Evolutionary conservation across 495 filamentous ascomycete genomes (phyloP), one percentile per base, ranked within the genome.

Genomic region (Xylaria cubensis): DNA sequence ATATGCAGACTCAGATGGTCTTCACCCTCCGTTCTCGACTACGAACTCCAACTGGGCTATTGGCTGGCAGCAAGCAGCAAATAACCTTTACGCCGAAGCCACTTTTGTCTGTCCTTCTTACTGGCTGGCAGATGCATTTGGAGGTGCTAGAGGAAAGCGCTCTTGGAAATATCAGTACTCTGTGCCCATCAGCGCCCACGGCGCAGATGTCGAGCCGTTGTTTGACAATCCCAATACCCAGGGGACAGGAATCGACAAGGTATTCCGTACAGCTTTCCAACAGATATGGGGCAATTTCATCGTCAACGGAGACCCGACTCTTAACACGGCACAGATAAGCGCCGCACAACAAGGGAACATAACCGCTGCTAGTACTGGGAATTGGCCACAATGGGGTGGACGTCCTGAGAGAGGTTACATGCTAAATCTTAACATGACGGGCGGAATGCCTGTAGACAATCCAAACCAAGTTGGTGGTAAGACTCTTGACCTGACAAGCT

Each of bases 111-210:
- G 90, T 70, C 86, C 89, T 1, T 84, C 87, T 3, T 88, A 90
- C 74, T 91, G 88, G 89, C 79, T 92, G 29, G 87, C 87, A 17
- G 84, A 87, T 55, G 90, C 87, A 1, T 90, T 73, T 39, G 84
- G 80, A 10, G 69, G 72, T 24, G 77, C 79, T 24, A 61, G 50
- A 36, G 58, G 36, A 2, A 73, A 70, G 4, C 71, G 71, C 9
- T 72, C 74, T 26, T 92, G 85, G 84, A 87, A 88, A 42, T 91
- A 90, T 73, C 87, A 92, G 73, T 90, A 87, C 78, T 88, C 85
- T 10, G 85, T 88, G 0, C 84, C 88, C 0, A 82, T 85, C 41
- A 84, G 85, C 4, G 80, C 82, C 19, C 90, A 92, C 77, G 87
- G 84, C 32, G 74, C 78, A 19, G 90, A 92, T 69, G 41, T 89